These are phyloP conservation scores for Coemansia pectinata DNA, from an alignment of 192 early-diverging fungal genomes.

Conservation along the genomic window DNA sequence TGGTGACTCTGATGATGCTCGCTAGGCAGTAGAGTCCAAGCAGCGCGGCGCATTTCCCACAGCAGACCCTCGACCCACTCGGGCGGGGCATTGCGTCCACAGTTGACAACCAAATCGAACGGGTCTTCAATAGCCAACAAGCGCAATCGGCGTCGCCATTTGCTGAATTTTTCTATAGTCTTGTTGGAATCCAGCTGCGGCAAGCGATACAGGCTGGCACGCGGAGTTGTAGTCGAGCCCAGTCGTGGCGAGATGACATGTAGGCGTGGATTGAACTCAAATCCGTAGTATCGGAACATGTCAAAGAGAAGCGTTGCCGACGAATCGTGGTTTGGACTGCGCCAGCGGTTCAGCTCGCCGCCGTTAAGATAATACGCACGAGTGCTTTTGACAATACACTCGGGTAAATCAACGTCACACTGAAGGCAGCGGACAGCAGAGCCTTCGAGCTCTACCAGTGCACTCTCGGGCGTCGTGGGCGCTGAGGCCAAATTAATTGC, in stretches of 20 bases:
- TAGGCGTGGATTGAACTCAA: conserved; percentile 23
- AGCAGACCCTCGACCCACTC: conserved; percentile 45
- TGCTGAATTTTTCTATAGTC: background rate
- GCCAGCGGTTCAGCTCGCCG: conserved; percentile 7
- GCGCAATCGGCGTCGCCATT: conserved; percentile 19
- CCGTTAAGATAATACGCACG: conserved; percentile 14
- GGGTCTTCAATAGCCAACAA: conserved; percentile 47
- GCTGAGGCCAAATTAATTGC: background rate
- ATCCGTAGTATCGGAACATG: conserved; percentile 39
- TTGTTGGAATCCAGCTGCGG: background rate
- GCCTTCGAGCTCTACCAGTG: background rate
- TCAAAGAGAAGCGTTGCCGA: conserved; percentile 17
- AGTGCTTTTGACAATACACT: conserved; percentile 8
- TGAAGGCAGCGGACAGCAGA: conserved; percentile 2
- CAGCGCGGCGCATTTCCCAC: conserved; percentile 55
- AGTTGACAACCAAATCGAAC: conserved; percentile 32
- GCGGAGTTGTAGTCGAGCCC: conserved; percentile 21
- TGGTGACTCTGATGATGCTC: background rate
- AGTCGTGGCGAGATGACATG: conserved; percentile 34
- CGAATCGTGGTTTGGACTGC: conserved; percentile 25
- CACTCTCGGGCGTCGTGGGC: background rate
- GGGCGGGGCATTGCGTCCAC: conserved; percentile 30
- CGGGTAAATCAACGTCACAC: background rate
- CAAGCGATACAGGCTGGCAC: conserved; percentile 19
- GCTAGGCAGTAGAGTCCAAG: conserved; percentile 16